Conservation (phyloP, 2,329 filamentous ascomycete species). For the Apiospora saccharicola region DNA sequence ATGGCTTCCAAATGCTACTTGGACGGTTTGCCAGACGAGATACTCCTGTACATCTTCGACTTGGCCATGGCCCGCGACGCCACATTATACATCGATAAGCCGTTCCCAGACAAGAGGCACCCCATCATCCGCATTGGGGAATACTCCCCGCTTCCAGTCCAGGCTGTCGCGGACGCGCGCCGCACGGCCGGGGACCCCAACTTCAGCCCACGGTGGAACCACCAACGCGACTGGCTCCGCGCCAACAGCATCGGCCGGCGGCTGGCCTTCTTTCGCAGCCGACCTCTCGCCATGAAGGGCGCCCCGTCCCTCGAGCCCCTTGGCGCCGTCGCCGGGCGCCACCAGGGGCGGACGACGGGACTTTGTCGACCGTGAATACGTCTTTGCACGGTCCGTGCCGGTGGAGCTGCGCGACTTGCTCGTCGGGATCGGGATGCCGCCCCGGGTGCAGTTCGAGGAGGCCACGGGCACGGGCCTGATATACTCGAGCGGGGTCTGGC, state of each 20-base stretch:
- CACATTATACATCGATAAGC: constrained; percentile 22
- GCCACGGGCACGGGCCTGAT: neutral
- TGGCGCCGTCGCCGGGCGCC: no score
- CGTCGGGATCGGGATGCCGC: neutral
- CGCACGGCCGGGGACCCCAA: no score
- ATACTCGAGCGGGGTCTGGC: neutral
- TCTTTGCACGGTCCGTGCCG: neutral
- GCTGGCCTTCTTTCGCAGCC: constrained; percentile 28
- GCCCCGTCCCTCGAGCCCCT: neutral
- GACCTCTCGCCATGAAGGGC: constrained; percentile 19
- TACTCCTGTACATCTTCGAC: constrained; percentile 25
- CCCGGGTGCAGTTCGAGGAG: neutral
- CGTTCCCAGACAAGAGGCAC: no score
- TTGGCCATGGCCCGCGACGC: constrained; percentile 19
- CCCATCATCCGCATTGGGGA: no score
- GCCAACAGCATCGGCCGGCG: constrained; percentile 25
- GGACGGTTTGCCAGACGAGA: constrained; percentile 28
- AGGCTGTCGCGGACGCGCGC: no score
- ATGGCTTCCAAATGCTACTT: neutral
- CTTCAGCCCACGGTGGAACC: neutral
- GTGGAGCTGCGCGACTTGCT: neutral
- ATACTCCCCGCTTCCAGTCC: no score
- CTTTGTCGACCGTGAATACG: no score
- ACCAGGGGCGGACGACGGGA: no score
- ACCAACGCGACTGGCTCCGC: constrained; percentile 21